Evolutionary conservation across 139 green algal genomes (phyloP).

Genomic region (Zygnema cylindricum): DNA sequence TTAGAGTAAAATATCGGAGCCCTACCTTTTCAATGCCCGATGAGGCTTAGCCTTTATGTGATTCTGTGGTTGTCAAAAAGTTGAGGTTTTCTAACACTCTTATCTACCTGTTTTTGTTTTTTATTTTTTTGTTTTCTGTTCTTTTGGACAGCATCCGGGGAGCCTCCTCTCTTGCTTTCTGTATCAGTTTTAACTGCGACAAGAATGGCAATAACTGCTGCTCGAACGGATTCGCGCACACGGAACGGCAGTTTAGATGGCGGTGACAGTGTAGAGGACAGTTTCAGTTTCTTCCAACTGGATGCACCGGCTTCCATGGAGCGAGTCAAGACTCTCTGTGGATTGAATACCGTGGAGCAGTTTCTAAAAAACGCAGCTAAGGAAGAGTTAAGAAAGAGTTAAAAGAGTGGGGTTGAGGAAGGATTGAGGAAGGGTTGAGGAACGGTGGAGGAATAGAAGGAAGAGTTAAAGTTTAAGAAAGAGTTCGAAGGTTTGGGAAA

Average conservation of each 20-base stretch:
- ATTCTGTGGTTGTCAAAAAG: too few relatives aligned
- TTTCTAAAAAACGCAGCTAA: background rate
- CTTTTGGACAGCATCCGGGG: conserved; percentile 21
- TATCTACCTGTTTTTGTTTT: too few relatives aligned
- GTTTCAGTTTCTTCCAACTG: conserved; percentile 3
- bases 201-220: conserved; percentile 21
- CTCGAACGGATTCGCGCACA: background rate
- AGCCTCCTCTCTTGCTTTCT: conserved; percentile 39
- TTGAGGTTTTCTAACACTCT: too few relatives aligned
- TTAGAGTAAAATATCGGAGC: too few relatives aligned
- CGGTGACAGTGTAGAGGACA: background rate
- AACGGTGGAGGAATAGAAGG: too few relatives aligned
- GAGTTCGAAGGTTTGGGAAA: too few relatives aligned
- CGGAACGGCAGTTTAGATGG: background rate
- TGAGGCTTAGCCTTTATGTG: too few relatives aligned
- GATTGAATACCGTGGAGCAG: background rate
- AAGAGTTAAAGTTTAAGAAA: too few relatives aligned
- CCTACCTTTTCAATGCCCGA: too few relatives aligned
- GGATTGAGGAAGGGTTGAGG: too few relatives aligned
- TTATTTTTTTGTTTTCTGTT: background rate
- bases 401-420: too few relatives aligned
- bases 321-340: conserved; percentile 5
- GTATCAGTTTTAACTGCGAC: conserved; percentile 24
- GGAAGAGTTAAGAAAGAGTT: background rate
- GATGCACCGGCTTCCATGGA: conserved; percentile 17